Conservation (phyloP, 345 rosid species). For the Arabidopsis arenosa region DNA sequence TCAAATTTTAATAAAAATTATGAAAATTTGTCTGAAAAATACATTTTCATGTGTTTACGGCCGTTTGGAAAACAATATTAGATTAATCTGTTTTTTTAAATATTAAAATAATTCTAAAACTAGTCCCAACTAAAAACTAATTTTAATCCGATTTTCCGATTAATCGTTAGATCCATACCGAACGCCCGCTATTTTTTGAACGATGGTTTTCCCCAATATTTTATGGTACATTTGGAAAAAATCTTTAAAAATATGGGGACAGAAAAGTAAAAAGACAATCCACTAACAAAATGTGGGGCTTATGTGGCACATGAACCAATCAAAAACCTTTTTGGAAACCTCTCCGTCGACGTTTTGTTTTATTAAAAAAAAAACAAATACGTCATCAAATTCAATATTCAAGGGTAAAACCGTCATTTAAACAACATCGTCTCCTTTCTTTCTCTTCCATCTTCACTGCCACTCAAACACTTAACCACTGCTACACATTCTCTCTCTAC, state of each 20-base stretch:
- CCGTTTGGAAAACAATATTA: too few species aligned
- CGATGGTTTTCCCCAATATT: too few species aligned
- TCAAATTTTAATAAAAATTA: too few species aligned
- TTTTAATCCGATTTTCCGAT: too few species aligned
- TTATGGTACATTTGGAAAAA: not conserved
- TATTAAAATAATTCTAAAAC: too few species aligned
- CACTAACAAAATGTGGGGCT: conserved; percentile 18
- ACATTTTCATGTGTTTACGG: too few species aligned
- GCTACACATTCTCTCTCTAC: conserved; percentile 20
- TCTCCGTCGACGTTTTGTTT: conserved; percentile 34
- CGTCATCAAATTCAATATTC: conserved; percentile 23
- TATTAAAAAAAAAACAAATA: not conserved
- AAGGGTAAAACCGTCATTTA: conserved; percentile 3
- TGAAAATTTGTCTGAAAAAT: too few species aligned
- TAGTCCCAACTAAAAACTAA: too few species aligned
- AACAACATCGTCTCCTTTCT: not conserved
- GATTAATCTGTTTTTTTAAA: too few species aligned
- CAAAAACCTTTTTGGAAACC: conserved; percentile 26
- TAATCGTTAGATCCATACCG: too few species aligned
- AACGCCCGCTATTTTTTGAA: too few species aligned
- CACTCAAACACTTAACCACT: conserved; percentile 34
- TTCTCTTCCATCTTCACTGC: conserved; percentile 41
- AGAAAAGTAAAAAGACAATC: not conserved
- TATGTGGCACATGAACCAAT: conserved; percentile 22
- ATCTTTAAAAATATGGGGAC: not conserved